Base-by-base conservation (phyloP, 495 filamentous ascomycete species). In the Tuber magnatum region DNA sequence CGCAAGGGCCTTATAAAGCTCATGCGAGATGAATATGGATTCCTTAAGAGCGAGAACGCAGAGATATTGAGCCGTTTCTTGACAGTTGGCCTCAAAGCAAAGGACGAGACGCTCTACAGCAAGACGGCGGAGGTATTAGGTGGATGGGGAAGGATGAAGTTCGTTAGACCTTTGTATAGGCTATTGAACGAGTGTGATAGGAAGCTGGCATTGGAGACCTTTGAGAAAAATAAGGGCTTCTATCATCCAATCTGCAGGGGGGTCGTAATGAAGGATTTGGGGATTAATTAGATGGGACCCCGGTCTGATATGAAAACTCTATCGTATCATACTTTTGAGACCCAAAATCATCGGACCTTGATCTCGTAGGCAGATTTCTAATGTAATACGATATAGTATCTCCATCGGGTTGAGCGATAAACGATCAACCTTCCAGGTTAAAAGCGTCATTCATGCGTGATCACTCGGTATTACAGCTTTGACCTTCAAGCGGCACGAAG, bases 111-210 rank as follows among this genome's bases (percentile, higher is more conserved):
- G 42, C 86, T 92, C 3, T 91, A 93, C 77, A 82, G 88, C 56
- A 89, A 90, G 0, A 88, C 93, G 0, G 90, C 90, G 9, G 89
- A 92, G 71, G 86, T 97, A 24, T 85, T 97, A 51, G 91, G 92
- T 6, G 87, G 86, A 24, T 93, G 97, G 76, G 94, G 94, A 7
- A 88, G 95, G 71, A 97, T 99, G 94, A 99, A 99, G 87, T 97
- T 94, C 83, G 93, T 97, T 73, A 87, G 93, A 75, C 92, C 94
- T 71, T 83, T 99, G 83, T 95, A 89, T 85, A 88, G 90, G 77
- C 85, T 87, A 73, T 84, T 98, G 78, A 90, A 90, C 78, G 88
- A 89, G 79, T 87, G 91, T 3, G 91, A 97, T 85, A 86, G 88
- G 43, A 84, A 89, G 42, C 83, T 97, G 81, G 94, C 95, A 12